Base-by-base conservation (phyloP, 2,329 filamentous ascomycete genomes). In the Aspergillus tanneri region DNA sequence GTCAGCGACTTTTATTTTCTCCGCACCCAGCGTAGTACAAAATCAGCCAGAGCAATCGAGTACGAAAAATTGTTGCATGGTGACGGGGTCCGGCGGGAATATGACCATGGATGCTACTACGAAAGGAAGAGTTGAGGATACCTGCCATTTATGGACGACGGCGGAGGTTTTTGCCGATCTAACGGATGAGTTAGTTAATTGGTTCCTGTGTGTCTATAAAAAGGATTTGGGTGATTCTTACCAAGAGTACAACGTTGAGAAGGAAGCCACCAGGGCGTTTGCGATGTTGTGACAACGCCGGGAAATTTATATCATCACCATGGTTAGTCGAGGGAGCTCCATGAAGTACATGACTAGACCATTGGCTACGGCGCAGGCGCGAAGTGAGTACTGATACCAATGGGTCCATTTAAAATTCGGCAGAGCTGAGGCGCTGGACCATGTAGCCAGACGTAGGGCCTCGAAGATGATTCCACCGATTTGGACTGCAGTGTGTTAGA, bases 161-260 rank as follows among this genome's bases (percentile, higher is more conserved):
- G 86, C 86, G 4, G 88, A 92, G 7, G 88, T 92, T 72, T n/a
- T 87, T 89, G 66, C 88, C 87, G 62, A 92, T 92, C 87, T 91
- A 59, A 21, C 8, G 18, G n/a, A 23, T 14, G 21, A 3, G 38
- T 59, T 52, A 63, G 50, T 27, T n/a, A 11, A 37, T 7, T n/a
- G n/a, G n/a, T n/a, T n/a, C 18, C 14, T 32, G 22, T n/a, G 14
- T 3, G 12, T 21, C 11, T 9, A 18, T 10, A 19, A 23, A 32
- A 4, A 9, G 9, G 10, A 11, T 40, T 21, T 25, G 30, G 19
- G 30, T 10, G 14, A 24, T 21, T 74, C 84, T 61, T 79, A 91
- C 87, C 70, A 93, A 69, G 70, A 90, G 87, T 12, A 92, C 87
- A 57, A 91, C 79, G 68, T 92, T 92, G 55, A 92, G 77, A 56